These are phyloP conservation scores for Solanum sitiens DNA, from an alignment of 257 asterid genomes.

Conservation along the genomic window DNA sequence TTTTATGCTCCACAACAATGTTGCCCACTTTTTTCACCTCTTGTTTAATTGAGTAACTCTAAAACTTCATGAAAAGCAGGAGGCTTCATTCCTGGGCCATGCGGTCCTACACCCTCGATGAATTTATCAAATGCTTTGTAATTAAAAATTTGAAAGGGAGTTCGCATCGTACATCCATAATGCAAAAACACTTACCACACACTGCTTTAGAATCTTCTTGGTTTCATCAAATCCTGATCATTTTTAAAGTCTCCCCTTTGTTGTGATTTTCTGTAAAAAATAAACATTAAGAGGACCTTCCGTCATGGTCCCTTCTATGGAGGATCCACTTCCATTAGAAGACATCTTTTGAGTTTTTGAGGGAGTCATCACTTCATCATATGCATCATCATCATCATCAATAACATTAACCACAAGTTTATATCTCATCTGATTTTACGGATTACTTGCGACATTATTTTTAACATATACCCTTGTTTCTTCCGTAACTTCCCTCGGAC, in stretches of 20 bases:
- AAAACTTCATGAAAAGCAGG: background rate
- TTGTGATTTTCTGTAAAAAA: background rate
- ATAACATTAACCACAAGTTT: background rate
- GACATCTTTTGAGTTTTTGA: background rate
- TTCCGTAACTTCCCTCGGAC: background rate
- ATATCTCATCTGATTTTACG: background rate
- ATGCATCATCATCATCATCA: background rate
- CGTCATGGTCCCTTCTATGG: background rate
- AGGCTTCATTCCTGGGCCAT: background rate
- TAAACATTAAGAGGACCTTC: background rate
- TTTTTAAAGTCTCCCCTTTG: background rate
- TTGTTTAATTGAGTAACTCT: background rate
- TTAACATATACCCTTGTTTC: background rate
- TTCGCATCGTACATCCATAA: background rate
- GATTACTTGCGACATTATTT: background rate
- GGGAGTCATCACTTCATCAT: background rate
- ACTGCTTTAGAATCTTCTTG: background rate
- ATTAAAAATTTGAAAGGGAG: background rate
- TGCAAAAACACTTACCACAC: background rate
- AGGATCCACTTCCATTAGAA: background rate
- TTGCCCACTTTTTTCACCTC: background rate
- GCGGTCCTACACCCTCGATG: background rate
- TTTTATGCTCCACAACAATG: background rate
- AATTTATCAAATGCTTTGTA: background rate
- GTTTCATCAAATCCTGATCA: background rate